A percentile compares a stretch with the other conserved stretches of the same genome.
phyloP scores from a whole-genome alignment of 2,329 filamentous ascomycete species.

The Ciborinia camelliae region DNA sequence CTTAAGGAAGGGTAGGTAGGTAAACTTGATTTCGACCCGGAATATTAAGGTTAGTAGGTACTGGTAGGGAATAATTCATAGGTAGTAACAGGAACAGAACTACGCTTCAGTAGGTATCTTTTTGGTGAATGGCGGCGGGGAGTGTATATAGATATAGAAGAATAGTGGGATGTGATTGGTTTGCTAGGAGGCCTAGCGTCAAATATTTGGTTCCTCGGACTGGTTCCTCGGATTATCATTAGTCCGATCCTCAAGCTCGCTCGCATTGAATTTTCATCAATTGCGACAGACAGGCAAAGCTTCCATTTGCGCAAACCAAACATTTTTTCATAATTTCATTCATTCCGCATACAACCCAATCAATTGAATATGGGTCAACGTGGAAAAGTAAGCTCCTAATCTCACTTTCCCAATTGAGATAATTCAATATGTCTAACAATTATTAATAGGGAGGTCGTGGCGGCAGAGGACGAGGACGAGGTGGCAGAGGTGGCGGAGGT shows the following conservation, averaged over 20 bases:
- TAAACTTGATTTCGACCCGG: no score
- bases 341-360: constrained; percentile 1
- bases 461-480: constrained; percentile 27
- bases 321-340: neutral
- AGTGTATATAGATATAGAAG: neutral
- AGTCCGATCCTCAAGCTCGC: neutral
- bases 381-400: constrained; percentile 32
- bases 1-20: no score
- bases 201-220: neutral
- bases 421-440: constrained; percentile 4
- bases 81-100: no score
- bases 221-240: neutral
- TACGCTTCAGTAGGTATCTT: no score
- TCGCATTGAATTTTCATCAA: constrained; percentile 13
- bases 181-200: neutral
- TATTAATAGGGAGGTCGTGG: constrained; percentile 24
- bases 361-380: constrained; percentile 33
- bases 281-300: neutral
- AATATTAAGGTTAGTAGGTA: no score
- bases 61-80: no score
- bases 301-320: constrained; percentile 6
- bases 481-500: constrained; percentile 29
- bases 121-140: neutral
- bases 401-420: constrained; percentile 7
- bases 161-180: neutral